Evolutionary conservation across 1,284 basidiomycete species (phyloP).

Genomic region (Ganoderma lucidum): DNA sequence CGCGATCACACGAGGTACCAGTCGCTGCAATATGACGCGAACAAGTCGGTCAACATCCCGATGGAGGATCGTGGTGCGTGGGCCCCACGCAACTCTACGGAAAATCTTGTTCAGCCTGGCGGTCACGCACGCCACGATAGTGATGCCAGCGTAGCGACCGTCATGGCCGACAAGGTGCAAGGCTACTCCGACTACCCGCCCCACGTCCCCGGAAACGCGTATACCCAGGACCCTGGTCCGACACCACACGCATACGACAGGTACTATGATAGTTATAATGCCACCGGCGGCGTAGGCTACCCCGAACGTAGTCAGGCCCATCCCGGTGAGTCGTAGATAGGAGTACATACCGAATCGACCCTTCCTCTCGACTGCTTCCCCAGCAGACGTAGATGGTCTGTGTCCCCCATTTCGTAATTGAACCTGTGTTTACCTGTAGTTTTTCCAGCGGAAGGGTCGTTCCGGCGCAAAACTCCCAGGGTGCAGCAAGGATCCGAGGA

Average conservation of each 20-base stretch:
- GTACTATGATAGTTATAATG: slow-evolving; percentile 34
- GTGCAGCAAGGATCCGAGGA: slow-evolving; percentile 43
- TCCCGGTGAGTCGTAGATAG: slow-evolving; percentile 55
- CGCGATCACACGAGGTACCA: slow-evolving; percentile 85
- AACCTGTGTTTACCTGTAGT: slow-evolving; percentile 30
- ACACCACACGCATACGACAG: slow-evolving; percentile 47
- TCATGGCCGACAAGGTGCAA: slow-evolving; percentile 58
- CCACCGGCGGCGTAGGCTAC: slow-evolving; percentile 43
- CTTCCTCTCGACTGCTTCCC: slow-evolving; percentile 28
- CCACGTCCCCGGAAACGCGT: slow-evolving; percentile 42
- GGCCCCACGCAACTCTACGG: slow-evolving; percentile 71
- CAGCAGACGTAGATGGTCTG: slow-evolving; percentile 36
- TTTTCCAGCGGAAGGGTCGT: slow-evolving; percentile 58
- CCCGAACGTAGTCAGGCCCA: slow-evolving; percentile 54
- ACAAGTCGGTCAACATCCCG: slow-evolving; percentile 71
- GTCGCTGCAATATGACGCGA: slow-evolving; percentile 70
- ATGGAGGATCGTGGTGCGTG: slow-evolving; percentile 73
- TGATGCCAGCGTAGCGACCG: slow-evolving; percentile 61
- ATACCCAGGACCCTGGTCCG: slow-evolving; percentile 54
- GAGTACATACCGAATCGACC: slow-evolving; percentile 16
- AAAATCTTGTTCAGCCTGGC: slow-evolving; percentile 40
- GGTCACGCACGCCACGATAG: slow-evolving; percentile 54
- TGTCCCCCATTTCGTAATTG: slow-evolving; percentile 12
- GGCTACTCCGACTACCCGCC: slow-evolving; percentile 45
- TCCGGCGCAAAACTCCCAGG: slow-evolving; percentile 60